These are phyloP conservation scores for Voacanga thouarsii DNA, from an alignment of 257 asterid species.

Conservation along the genomic window DNA sequence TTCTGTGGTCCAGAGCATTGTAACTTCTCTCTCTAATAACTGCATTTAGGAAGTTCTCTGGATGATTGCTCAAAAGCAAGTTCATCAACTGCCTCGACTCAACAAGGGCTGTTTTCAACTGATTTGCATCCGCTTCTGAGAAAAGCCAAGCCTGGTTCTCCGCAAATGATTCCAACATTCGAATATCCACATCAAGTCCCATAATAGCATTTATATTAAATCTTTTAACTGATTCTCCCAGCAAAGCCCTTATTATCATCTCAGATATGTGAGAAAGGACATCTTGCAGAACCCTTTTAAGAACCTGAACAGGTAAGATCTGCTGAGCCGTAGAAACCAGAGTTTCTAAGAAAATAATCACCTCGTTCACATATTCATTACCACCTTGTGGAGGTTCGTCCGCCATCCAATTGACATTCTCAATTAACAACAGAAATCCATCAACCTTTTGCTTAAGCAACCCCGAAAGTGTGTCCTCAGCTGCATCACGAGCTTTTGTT, in stretches of 20 bases:
- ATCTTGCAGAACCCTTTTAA: constrained; percentile 76
- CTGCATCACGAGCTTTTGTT: constrained; percentile 79
- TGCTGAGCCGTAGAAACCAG: constrained; percentile 90
- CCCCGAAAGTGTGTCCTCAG: constrained; percentile 79
- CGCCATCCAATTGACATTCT: constrained; percentile 89
- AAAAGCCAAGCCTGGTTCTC: constrained; percentile 72
- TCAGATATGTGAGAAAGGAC: constrained; percentile 91
- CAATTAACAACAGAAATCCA: constrained; percentile 79
- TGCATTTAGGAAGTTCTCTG: constrained; percentile 87
- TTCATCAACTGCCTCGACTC: constrained; percentile 93
- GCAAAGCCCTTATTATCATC: constrained; percentile 68
- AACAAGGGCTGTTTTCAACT: constrained; percentile 63
- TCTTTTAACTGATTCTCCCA: constrained; percentile 80
- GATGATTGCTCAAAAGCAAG: constrained; percentile 85
- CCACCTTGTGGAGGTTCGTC: constrained; percentile 81
- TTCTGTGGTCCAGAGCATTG: constrained; percentile 68
- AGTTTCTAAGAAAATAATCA: constrained; percentile 83
- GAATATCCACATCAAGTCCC: constrained; percentile 80
- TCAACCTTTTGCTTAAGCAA: constrained; percentile 91
- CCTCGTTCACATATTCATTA: constrained; percentile 86
- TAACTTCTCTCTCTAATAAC: constrained; percentile 93
- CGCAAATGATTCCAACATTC: constrained; percentile 85
- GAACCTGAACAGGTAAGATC: constrained; percentile 78
- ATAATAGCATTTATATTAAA: constrained; percentile 64
- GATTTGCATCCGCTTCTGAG: constrained; percentile 58